Conservation (phyloP, 495 filamentous ascomycete species). For the Talaromyces thailandensis region DNA sequence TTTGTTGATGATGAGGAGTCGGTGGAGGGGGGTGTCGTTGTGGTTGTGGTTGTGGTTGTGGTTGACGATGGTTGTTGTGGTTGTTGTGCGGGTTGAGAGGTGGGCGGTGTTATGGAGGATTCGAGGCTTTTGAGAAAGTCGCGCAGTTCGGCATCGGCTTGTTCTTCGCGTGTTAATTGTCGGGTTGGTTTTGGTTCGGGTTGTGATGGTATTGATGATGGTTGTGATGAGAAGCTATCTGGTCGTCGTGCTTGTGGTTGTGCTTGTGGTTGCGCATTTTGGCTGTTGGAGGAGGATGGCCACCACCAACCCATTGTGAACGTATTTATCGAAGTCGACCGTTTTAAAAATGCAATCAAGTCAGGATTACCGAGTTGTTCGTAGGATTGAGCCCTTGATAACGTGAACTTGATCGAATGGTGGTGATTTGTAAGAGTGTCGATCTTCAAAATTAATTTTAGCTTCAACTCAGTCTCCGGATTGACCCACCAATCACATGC, state of each 20-base stretch:
- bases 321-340: not conserved
- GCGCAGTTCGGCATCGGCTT: slow-evolving; percentile 53
- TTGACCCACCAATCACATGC: not conserved
- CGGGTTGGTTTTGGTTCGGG: slow-evolving; percentile 16
- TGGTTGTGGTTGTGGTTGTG: slow-evolving; percentile 11
- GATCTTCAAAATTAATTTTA: not conserved
- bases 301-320: slow-evolving; percentile 42
- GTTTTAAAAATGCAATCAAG: not conserved
- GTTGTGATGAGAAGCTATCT: slow-evolving; percentile 9
- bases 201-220: slow-evolving; percentile 9
- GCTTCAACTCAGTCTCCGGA: not conserved
- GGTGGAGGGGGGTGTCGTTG: slow-evolving; percentile 5
- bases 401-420: not conserved
- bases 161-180: slow-evolving; percentile 44
- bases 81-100: slow-evolving; percentile 17
- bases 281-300: slow-evolving; percentile 17
- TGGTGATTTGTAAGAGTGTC: not conserved
- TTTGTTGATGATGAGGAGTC: slow-evolving; percentile 1
- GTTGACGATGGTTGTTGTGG: slow-evolving; percentile 10
- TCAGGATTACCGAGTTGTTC: too few relatives aligned
- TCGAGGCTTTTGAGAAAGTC: slow-evolving; percentile 46
- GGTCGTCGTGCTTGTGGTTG: slow-evolving; percentile 8
- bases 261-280: slow-evolving; percentile 9
- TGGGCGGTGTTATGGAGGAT: not conserved
- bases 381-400: not conserved